These are phyloP conservation scores for Heritiera littoralis DNA, from an alignment of 345 rosid genomes.

Conservation along the genomic window DNA sequence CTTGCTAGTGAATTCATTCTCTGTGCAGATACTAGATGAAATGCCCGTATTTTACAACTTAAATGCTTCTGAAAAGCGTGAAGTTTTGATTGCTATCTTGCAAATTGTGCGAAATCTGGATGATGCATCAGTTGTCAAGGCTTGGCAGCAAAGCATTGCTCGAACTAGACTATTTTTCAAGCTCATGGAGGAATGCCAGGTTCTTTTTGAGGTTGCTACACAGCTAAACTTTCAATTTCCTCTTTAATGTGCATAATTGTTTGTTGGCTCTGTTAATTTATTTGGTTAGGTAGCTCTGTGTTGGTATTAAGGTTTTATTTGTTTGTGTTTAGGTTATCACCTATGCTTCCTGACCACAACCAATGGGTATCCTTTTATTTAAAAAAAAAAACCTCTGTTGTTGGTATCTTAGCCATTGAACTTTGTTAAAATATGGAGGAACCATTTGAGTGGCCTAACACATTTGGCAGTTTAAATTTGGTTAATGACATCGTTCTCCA, in stretches of 20 bases:
- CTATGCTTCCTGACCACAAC: neutral
- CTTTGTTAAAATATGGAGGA: neutral
- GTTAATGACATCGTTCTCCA: neutral
- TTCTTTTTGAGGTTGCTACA: slow-evolving; percentile 83
- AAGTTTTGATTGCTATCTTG: slow-evolving; percentile 84
- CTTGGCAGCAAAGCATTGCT: slow-evolving; percentile 99
- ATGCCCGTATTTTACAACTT: slow-evolving; percentile 99
- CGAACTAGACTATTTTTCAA: slow-evolving; percentile 96
- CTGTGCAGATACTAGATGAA: slow-evolving; percentile 94
- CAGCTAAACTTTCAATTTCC: slow-evolving; percentile 23
- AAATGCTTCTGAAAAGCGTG: slow-evolving; percentile 94
- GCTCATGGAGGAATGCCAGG: slow-evolving; percentile 94
- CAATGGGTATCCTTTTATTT: neutral
- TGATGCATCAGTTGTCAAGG: slow-evolving; percentile 86
- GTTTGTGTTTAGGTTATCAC: slow-evolving; percentile 1
- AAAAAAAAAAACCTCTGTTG: neutral
- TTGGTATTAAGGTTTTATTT: slow-evolving; percentile 17
- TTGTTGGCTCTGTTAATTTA: neutral
- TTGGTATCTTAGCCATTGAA: neutral
- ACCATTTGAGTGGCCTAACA: neutral
- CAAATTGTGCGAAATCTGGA: slow-evolving; percentile 96
- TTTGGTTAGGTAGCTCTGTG: slow-evolving; percentile 15
- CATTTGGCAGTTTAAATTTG: neutral
- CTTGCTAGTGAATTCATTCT: slow-evolving; percentile 26
- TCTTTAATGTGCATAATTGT: neutral